phyloP scores from a whole-genome alignment of 306 rosid genomes.

The Citrullus amarus region DNA sequence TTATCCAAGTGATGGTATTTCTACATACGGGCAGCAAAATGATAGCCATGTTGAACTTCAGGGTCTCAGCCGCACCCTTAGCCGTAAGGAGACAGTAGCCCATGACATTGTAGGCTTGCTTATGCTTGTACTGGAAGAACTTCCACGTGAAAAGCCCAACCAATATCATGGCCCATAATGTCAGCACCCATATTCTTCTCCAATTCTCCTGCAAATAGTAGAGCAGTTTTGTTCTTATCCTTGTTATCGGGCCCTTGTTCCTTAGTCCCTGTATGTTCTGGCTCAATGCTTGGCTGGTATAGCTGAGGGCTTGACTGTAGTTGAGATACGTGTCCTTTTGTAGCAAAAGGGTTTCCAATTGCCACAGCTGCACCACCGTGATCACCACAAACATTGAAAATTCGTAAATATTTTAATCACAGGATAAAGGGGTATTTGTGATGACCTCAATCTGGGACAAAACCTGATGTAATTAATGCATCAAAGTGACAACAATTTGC shows the following conservation, averaged over 20 bases:
- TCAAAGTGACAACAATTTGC: background rate
- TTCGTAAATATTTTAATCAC: conserved; percentile 19
- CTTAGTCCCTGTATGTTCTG: conserved; percentile 92
- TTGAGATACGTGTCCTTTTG: conserved; percentile 92
- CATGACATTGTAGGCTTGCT: conserved; percentile 49
- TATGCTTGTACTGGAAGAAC: conserved; percentile 58
- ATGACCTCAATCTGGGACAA: conserved; percentile 9
- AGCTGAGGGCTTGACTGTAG: conserved; percentile 97
- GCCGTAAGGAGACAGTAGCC: conserved; percentile 84
- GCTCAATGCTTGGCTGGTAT: conserved; percentile 97
- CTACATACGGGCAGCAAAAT: conserved; percentile 86
- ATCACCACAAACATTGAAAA: conserved; percentile 11
- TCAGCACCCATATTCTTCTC: conserved; percentile 82
- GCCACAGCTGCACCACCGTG: conserved; percentile 64
- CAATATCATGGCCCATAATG: conserved; percentile 65
- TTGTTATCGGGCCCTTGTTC: conserved; percentile 52
- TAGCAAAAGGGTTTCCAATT: conserved; percentile 82
- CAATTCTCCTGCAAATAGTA: conserved; percentile 88
- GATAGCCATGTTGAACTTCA: conserved; percentile 95
- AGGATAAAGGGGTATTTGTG: conserved; percentile 1
- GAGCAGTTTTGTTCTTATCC: conserved; percentile 49
- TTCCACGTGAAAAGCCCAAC: conserved; percentile 77
- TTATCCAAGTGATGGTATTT: conserved; percentile 88
- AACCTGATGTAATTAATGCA: background rate
- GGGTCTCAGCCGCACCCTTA: conserved; percentile 87